phyloP scores from a whole-genome alignment of 192 early-diverging fungal genomes.

The Dissophora ornata region DNA sequence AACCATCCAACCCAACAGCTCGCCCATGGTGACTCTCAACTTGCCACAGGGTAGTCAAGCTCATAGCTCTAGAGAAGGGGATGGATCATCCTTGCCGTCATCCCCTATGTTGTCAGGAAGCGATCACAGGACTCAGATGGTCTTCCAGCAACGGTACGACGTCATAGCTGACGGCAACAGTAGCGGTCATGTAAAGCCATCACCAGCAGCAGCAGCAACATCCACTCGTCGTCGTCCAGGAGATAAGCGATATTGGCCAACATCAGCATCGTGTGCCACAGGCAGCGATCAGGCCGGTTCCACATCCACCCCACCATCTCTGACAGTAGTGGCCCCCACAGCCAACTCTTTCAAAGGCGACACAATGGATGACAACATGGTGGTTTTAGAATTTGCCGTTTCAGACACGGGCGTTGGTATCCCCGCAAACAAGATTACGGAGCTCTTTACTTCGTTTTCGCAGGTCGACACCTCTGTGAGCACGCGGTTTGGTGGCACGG shows the following conservation, averaged over 20 bases:
- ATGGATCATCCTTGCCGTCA: slow-evolving; percentile 7
- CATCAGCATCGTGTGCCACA: not conserved
- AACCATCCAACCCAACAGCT: slow-evolving; percentile 21
- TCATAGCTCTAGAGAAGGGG: not conserved
- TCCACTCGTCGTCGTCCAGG: slow-evolving; percentile 33
- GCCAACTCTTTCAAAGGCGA: slow-evolving; percentile 38
- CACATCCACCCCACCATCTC: slow-evolving; percentile 16
- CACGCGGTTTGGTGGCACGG: slow-evolving; percentile 69
- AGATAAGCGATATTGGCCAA: slow-evolving; percentile 15
- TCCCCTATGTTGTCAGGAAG: slow-evolving; percentile 42
- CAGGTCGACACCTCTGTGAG: slow-evolving; percentile 72
- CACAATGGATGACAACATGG: slow-evolving; percentile 41
- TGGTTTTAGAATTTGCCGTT: slow-evolving; percentile 50
- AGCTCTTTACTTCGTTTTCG: slow-evolving; percentile 72
- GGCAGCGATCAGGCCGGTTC: not conserved
- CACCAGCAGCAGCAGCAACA: slow-evolving; percentile 19
- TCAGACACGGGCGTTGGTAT: slow-evolving; percentile 52
- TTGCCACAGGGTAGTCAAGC: not conserved
- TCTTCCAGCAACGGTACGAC: slow-evolving; percentile 51
- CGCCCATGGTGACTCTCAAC: slow-evolving; percentile 22
- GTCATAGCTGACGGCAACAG: slow-evolving; percentile 23
- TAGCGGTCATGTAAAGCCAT: not conserved
- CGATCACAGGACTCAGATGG: slow-evolving; percentile 39
- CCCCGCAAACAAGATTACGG: slow-evolving; percentile 52
- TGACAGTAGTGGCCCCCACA: slow-evolving; percentile 46